Percentiles rank a stretch among this genome's conserved stretches.
Evolutionary conservation across 441 rosid genomes (phyloP).

Genomic region (Pelargonium cotyledonis): DNA sequence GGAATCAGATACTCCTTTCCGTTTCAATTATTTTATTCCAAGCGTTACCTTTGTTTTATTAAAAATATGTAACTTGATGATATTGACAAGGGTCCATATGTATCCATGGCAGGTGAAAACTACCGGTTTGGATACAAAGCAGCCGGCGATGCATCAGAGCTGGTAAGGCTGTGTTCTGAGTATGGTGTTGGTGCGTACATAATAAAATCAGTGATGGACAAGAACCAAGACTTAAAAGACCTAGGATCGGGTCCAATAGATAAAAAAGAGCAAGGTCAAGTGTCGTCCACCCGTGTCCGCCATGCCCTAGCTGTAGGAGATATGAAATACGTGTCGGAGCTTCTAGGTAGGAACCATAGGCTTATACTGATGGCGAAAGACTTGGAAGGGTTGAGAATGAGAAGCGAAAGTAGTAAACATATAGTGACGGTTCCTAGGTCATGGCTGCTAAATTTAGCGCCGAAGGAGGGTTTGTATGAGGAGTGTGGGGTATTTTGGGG

Average conservation of each 20-base stretch:
- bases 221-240: conserved; percentile 39
- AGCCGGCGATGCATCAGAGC: conserved; percentile 62
- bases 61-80: background rate
- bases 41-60: background rate
- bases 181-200: conserved; percentile 53
- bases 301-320: conserved; percentile 72
- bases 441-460: conserved; percentile 60
- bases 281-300: conserved; percentile 82
- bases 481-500: conserved; percentile 42
- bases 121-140: conserved; percentile 85
- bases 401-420: conserved; percentile 21
- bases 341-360: conserved; percentile 72
- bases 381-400: conserved; percentile 17
- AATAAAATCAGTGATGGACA: conserved; percentile 78
- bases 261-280: conserved; percentile 74
- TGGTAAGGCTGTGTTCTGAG: conserved; percentile 58
- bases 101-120: conserved; percentile 51
- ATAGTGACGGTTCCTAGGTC: conserved; percentile 48
- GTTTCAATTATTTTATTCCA: too few species aligned
- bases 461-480: conserved; percentile 52
- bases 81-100: conserved; percentile 8
- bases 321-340: conserved; percentile 65
- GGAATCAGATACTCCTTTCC: too few species aligned
- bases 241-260: conserved; percentile 21
- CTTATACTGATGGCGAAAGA: conserved; percentile 41